Evolutionary conservation across 495 filamentous ascomycete species (phyloP), one percentile per base, ranked within the genome.

Genomic region (Aspergillus nidulans): DNA sequence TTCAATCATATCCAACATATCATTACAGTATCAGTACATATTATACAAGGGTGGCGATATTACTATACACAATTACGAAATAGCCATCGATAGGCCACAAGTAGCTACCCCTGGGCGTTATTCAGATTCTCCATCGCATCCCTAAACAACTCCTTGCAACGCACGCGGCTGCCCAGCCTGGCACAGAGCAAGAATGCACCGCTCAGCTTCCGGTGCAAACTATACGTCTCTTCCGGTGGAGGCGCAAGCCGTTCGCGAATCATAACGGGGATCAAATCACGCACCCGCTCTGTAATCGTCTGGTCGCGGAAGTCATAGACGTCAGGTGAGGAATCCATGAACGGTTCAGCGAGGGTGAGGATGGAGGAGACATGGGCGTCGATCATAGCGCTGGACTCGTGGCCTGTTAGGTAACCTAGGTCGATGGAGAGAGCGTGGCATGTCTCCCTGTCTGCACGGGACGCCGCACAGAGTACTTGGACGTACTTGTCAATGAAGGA

Each of bases 171-270:
- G 15, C 90, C 91, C 53, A 98, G 62, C 59, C 82, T 81, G 0
- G 94, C 94, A 73, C 92, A 97, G 49, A 98, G 76, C 68, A 98
- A 70, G 63, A 98, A 98, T 0, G 95, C 94, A 3, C 94, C 94
- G 69, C 94, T 97, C 45, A 98, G 69, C 71, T 98, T 98, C 57
- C 94, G 81, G 73, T 98, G 94, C 67, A 98, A 66, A 69, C 88
- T 92, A 63, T 98, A 98, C 55, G 95, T 98, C 78, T 98, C 94
- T 74, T 98, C 95, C 0, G 94, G 94, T 38, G 95, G 94, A 13
- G 95, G 94, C 9, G 88, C 82, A 34, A 98, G 69, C 20, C 94
- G 71, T 75, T 97, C 94, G 44, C 82, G 80, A 26, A 98, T 76
- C 95, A 97, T 98, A 26, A 94, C 69, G 7, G 92, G 94, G 60